Base-by-base conservation (phyloP, 768 basidiomycete species). In the Strobilomyces echinocephalus region DNA sequence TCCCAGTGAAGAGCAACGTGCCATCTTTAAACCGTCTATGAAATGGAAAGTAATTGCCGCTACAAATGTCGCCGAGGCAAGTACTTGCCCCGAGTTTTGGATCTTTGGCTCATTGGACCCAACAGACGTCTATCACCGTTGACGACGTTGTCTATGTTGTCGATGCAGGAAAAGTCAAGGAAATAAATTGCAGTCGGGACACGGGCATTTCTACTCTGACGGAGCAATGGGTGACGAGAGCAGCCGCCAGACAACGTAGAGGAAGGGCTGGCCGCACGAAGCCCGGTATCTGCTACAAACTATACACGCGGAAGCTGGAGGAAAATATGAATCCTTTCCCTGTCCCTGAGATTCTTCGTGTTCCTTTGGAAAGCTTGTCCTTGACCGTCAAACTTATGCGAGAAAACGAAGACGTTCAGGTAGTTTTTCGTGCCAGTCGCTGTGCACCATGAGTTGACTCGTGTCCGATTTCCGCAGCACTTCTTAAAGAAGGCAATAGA, bases 221-320 rank as follows among this genome's bases (percentile, higher is more conserved):
- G 7, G 94, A 97, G 64, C 79, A 77, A 35, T 91, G 88, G 83
- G 77, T 87, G 49, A 84, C 82, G 7, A 80, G 78, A 54, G 94
- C 94, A 1, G 87, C 88, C 4, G 88, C 86, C 3, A 76, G 81
- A 54, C 95, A 97, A 64, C 76, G 95, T 51, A 74, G 93, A 55
- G 95, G 95, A 54, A 82, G 95, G 63, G 94, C 95, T 2, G 95
- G 95, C 21, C 82, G 95, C 50, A 94, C 88, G 3, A 83, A 79
- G 54, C 82, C 87, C 1, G 91, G 90, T 0, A 68, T 81, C 50
- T 97, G 93, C 70, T 97, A 87, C 72, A 97, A 93, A 71, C 73
- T 97, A 5, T 97, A 88, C 67, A 92, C 90, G 1, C 76, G 80
- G 46, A 79, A 77, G 62, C 84, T 84, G 55, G 88, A 90, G 69